A percentile compares a stretch with the other conserved stretches of the same genome.
Conservation (phyloP, 306 rosid species). For the Vachellia collinsii region DNA sequence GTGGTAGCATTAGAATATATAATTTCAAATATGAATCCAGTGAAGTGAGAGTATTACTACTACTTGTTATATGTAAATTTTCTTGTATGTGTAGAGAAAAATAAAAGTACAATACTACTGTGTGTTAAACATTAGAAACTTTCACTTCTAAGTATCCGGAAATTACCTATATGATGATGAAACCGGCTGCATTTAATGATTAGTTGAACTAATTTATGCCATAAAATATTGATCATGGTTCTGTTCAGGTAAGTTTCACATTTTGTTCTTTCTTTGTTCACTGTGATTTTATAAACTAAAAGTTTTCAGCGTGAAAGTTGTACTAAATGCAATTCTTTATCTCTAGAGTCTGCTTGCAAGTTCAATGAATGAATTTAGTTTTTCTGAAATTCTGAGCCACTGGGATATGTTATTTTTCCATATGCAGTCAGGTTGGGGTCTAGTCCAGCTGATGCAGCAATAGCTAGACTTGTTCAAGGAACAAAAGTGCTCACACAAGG, state of each 20-base stretch:
- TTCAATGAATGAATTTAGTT: neutral
- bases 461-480: slow-evolving; percentile 69
- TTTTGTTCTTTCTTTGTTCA: too few species aligned
- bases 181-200: neutral
- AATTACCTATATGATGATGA: neutral
- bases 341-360: neutral
- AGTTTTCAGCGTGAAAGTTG: neutral
- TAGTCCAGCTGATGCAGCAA: slow-evolving; percentile 68
- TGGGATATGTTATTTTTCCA: slow-evolving; percentile 45
- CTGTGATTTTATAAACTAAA: neutral
- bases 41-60: neutral
- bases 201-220: neutral
- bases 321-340: neutral
- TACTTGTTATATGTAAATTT: too few species aligned
- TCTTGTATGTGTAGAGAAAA: too few species aligned
- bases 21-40: neutral
- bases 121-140: too few species aligned
- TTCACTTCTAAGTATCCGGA: too few species aligned
- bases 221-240: neutral
- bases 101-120: too few species aligned
- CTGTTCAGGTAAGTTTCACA: neutral
- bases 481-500: slow-evolving; percentile 66
- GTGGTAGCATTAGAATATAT: neutral
- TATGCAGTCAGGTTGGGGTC: slow-evolving; percentile 59
- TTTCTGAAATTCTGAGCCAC: neutral